A percentile compares a stretch with the other conserved stretches of the same genome.
These are phyloP conservation scores for Cardamine resedifolia DNA, from an alignment of 345 rosid genomes.

Conservation along the genomic window DNA sequence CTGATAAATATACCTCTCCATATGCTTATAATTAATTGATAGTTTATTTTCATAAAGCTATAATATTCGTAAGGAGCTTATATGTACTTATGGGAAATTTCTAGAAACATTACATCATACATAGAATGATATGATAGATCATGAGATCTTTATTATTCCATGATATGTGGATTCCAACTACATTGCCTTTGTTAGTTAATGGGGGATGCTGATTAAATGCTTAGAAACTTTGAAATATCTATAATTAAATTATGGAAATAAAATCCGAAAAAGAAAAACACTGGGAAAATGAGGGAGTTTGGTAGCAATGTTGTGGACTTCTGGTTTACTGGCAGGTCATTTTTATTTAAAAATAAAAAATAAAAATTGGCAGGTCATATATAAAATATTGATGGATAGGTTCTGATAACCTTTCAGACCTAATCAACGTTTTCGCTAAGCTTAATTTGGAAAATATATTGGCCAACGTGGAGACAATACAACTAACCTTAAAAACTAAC, in stretches of 20 bases:
- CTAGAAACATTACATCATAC: background rate
- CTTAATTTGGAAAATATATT: constrained; percentile 16
- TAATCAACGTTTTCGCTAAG: constrained; percentile 26
- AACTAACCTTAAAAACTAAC: constrained; percentile 15
- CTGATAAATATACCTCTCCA: background rate
- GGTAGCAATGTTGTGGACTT: constrained; percentile 39
- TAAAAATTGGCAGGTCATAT: constrained; percentile 25
- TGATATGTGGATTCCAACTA: constrained; percentile 5
- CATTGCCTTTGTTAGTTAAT: background rate
- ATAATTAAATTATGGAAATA: background rate
- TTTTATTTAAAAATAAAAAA: too few species aligned
- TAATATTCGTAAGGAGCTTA: background rate
- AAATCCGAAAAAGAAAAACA: background rate
- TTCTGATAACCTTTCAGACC: constrained; percentile 39
- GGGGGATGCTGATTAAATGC: background rate
- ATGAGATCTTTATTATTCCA: background rate
- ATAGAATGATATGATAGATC: background rate
- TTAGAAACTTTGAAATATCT: background rate
- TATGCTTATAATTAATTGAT: background rate
- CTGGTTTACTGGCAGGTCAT: constrained; percentile 27
- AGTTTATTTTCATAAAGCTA: background rate
- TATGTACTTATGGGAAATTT: background rate
- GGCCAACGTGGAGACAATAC: constrained; percentile 27
- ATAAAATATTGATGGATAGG: constrained; percentile 29
- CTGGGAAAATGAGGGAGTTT: constrained; percentile 16